Conservation (phyloP, 2,329 filamentous ascomycete genomes). For the Calonectria honghensis region DNA sequence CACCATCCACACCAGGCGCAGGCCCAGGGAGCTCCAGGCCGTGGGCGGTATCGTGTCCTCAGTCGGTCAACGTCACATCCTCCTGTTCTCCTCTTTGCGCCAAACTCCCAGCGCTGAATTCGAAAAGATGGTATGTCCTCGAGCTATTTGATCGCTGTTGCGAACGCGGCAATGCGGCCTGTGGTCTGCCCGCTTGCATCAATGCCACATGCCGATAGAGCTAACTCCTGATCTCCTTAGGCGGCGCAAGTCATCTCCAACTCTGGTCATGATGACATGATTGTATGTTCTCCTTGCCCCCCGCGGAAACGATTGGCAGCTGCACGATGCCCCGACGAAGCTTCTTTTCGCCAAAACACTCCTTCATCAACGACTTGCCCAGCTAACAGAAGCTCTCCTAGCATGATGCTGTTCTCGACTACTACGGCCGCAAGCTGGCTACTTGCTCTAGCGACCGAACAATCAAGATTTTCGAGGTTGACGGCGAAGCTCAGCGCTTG, state of each 20-base stretch:
- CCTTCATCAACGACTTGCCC: slow-evolving; percentile 42
- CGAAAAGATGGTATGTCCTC: slow-evolving; percentile 53
- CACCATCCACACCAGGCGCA: slow-evolving; percentile 51
- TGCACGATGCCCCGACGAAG: slow-evolving; percentile 30
- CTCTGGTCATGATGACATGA: slow-evolving; percentile 95
- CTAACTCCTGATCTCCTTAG: slow-evolving; percentile 58
- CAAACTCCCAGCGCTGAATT: slow-evolving; percentile 41
- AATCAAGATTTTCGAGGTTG: slow-evolving; percentile 99
- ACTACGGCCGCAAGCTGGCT: slow-evolving; percentile 96
- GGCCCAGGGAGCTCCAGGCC: slow-evolving; percentile 50
- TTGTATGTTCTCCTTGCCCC: slow-evolving; percentile 79
- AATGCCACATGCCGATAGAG: slow-evolving; percentile 33
- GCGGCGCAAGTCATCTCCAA: slow-evolving; percentile 67
- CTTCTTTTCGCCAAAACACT: slow-evolving; percentile 14
- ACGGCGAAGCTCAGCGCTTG: slow-evolving; percentile 91
- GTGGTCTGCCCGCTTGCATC: not conserved
- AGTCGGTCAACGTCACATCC: slow-evolving; percentile 49
- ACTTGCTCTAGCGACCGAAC: slow-evolving; percentile 99
- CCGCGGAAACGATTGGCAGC: slow-evolving; percentile 31
- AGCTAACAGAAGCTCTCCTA: slow-evolving; percentile 59
- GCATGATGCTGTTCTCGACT: slow-evolving; percentile 99
- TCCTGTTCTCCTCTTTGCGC: slow-evolving; percentile 44
- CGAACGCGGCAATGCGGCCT: not conserved
- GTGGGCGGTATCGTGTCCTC: slow-evolving; percentile 57
- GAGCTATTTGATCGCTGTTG: not conserved